These are phyloP conservation scores for Barnettozyma salicaria DNA, from an alignment of 805 yeast species.

Conservation along the genomic window DNA sequence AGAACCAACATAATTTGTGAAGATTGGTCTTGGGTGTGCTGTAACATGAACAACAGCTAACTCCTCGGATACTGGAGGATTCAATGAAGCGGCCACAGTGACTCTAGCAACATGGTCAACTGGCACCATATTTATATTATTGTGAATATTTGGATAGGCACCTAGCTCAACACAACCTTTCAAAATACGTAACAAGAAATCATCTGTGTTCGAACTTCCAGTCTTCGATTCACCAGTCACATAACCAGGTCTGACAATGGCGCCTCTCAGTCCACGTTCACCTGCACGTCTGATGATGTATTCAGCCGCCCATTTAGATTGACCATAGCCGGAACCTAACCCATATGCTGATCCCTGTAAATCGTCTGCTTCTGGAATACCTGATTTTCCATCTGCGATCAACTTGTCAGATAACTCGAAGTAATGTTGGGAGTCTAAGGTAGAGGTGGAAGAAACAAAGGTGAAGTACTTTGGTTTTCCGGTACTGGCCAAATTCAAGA, in stretches of 20 bases:
- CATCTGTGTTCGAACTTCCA: constrained; percentile 95
- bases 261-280: constrained; percentile 76
- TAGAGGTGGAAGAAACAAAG: constrained; percentile 94
- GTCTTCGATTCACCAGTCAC: constrained; percentile 79
- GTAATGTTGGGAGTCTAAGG: constrained; percentile 79
- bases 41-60: constrained; percentile 91
- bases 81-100: constrained; percentile 74
- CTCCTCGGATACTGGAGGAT: constrained; percentile 52
- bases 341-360: constrained; percentile 77
- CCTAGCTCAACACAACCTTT: constrained; percentile 93
- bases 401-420: constrained; percentile 70
- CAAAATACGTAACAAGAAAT: constrained; percentile 87
- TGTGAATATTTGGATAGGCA: constrained; percentile 74
- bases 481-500: constrained; percentile 60
- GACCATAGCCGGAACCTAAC: constrained; percentile 92
- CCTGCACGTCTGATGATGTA: constrained; percentile 85
- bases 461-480: constrained; percentile 84
- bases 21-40: constrained; percentile 86
- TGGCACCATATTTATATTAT: constrained; percentile 93
- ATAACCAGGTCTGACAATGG: constrained; percentile 93
- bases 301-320: constrained; percentile 97
- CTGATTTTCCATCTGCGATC: constrained; percentile 56
- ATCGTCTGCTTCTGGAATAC: constrained; percentile 79
- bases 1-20: constrained; percentile 66
- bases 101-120: constrained; percentile 97